Base-by-base conservation (phyloP, 108 stramenopile species). In the Stephanodiscus triporus region DNA sequence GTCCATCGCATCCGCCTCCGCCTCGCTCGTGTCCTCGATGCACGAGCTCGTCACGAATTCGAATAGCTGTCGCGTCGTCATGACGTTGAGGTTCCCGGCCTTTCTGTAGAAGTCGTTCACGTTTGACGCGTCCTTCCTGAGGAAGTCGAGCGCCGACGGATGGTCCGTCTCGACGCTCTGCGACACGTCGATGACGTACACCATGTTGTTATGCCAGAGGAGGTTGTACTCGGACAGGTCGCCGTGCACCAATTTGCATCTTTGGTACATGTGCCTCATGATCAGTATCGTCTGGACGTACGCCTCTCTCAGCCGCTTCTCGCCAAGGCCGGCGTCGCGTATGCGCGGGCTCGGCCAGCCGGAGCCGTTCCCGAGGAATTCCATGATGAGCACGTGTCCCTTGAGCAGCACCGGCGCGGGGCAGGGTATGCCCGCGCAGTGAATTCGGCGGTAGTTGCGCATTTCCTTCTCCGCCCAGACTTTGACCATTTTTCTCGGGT, bases 401-500 rank as follows among this genome's bases (percentile, higher is more conserved):
- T 97, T 97, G 32, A 99, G 82, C 42, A 99, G 79, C 40, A 95
- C 89, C 22, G 97, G 97, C 9, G 60, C 56, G 4, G 99, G 99
- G 62, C 87, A 89, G 2, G 91, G 93, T 42, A 99, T 93, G 34
- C 94, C 92, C 19, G 96, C 92, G 11, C 77, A 72, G 50, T 89
- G 82, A 29, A 98, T 87, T 0, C 98, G 89, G 30, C 91, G 87
- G 56, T 97, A 97, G 64, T 99, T 99, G 4, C 98, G 88, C 89
- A 98, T 89, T 84, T 99, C 98, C 82, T 98, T 98, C 84, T 98
- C 99, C 6, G 99, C 99, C 98, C 99, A 98, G 13, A 97, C 88
- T 71, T 98, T 97, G 70, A 99, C 99, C 99, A 99, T 99, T 81
- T 99, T 99, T 27, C 99, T 90, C 5, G 99, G 99, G 83, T 99